Base-by-base conservation (phyloP, 2,329 filamentous ascomycete species). In the Aulographum hederae region DNA sequence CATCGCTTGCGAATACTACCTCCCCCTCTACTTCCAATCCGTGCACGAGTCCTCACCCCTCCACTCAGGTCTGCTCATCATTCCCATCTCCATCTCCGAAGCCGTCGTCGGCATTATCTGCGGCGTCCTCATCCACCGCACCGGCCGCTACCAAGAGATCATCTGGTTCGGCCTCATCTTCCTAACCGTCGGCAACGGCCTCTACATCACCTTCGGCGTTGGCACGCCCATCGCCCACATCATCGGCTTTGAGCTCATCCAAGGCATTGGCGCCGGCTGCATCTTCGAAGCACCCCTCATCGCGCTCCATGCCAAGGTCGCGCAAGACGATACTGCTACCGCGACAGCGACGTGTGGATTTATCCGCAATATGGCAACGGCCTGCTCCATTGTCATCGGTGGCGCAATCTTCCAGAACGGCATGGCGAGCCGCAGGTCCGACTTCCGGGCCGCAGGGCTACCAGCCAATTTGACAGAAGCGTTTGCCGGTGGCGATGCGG, bases 331-430 rank as follows among this genome's bases (percentile, higher is more conserved):
- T 41, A 74, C 77, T 29, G 76, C 70, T n/a, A 66, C 71, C 2
- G 73, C 69, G 0, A 79, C 73, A 0, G 65, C 73, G 1, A 73
- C 71, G 2, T 74, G 78, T 39, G 61, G 66, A 6, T 78, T 79
- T 46, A 60, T 73, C 5, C 69, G 78, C 14, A 76, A 78, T 41
- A 56, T 84, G 3, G 73, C 71, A 6, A 78, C 72, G 0, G 65
- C 72, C 2, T 65, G 74, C 14, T 73, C 71, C 0, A 65, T 82
- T 32, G 76, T 81, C 2, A 60, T 84, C 25, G 79, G 79, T 16
- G 72, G 76, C n/a, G 76, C 81, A 28, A 65, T 85, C 23, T 84
- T 85, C 54, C 73, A 81, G 52, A 84, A 85, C 47, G 57, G 65
- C 36, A 79, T 82, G 71, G 54, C 69, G 39, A 58, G 57, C 29